Conservation (phyloP, 768 basidiomycete species). For the Rhizopogon salebrosus region DNA sequence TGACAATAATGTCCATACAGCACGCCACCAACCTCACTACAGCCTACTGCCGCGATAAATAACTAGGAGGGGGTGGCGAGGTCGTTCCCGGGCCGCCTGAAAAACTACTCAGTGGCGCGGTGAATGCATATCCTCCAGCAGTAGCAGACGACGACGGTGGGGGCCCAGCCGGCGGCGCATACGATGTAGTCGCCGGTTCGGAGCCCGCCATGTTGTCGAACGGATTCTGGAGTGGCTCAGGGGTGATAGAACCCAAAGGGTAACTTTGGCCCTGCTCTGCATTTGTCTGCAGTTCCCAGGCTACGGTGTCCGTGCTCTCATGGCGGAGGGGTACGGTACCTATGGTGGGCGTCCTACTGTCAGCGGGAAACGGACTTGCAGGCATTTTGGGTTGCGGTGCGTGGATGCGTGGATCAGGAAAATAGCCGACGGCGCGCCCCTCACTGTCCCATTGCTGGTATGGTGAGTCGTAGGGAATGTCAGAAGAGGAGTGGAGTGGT, state of each 20-base stretch:
- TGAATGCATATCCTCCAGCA: conserved; percentile 19
- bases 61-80: not conserved
- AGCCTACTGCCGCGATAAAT: not conserved
- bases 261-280: conserved; percentile 20
- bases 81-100: not conserved
- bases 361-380: conserved; percentile 11
- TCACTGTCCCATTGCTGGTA: conserved; percentile 50
- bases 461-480: conserved; percentile 24
- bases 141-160: conserved; percentile 5
- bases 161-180: conserved; percentile 2
- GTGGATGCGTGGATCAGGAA: conserved; percentile 38
- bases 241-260: conserved; percentile 14
- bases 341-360: conserved; percentile 7
- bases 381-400: conserved; percentile 45
- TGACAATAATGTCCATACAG: not conserved
- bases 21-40: not conserved
- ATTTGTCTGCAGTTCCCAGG: conserved; percentile 26
- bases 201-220: conserved; percentile 15
- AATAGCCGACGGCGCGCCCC: conserved; percentile 46
- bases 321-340: conserved; percentile 12
- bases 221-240: conserved; percentile 17
- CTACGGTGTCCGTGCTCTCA: conserved; percentile 25
- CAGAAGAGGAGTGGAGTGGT: conserved; percentile 17
- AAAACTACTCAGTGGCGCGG: conserved; percentile 20
- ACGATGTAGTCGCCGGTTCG: conserved; percentile 15